phyloP scores from a whole-genome alignment of 768 basidiomycete species.

The Russula brevipes region DNA sequence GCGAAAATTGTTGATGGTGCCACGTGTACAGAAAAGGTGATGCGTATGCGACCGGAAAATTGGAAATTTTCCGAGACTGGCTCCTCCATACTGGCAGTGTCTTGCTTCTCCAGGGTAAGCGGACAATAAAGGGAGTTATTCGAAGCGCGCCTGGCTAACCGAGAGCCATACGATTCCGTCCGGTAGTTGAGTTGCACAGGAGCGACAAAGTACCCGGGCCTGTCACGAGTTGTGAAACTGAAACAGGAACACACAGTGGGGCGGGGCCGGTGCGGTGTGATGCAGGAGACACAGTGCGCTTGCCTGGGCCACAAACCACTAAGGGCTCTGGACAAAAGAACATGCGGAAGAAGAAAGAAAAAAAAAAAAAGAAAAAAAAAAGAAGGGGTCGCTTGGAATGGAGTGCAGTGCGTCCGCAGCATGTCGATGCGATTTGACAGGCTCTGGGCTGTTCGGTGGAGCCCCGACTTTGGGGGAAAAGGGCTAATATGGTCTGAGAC shows the following conservation, averaged over 20 bases:
- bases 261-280: neutral
- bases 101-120: too few species aligned
- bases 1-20: conserved; percentile 1
- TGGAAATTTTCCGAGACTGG: too few species aligned
- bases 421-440: neutral
- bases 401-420: neutral
- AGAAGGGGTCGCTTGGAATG: neutral
- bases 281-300: neutral
- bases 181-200: neutral
- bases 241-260: conserved; percentile 5
- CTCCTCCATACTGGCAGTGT: too few species aligned
- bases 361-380: neutral
- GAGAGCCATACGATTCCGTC: neutral
- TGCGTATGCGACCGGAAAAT: too few species aligned
- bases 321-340: neutral
- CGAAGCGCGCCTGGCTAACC: neutral
- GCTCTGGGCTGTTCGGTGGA: neutral
- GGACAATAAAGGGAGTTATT: too few species aligned
- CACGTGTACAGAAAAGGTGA: neutral
- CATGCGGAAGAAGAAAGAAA: too few species aligned
- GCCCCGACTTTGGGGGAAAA: neutral
- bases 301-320: neutral
- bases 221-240: neutral
- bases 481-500: neutral
- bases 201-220: neutral